Percentiles rank a stretch among this genome's conserved stretches.
These are phyloP conservation scores for Linaria vulgaris DNA, from an alignment of 257 asterid species.

Conservation along the genomic window DNA sequence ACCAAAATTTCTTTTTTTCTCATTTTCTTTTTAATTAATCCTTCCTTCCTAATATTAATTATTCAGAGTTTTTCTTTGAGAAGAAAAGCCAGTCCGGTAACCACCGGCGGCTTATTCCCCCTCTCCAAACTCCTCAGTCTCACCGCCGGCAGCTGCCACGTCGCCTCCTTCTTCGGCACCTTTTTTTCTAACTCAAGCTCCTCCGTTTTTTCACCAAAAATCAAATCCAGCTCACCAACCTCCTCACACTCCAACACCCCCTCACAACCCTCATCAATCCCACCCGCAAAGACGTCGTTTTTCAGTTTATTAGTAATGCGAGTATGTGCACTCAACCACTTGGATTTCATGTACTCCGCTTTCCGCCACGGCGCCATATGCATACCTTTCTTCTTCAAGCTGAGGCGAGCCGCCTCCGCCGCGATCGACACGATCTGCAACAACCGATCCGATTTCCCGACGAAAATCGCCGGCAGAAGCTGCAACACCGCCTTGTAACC, in stretches of 20 bases:
- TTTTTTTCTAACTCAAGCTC: constrained; percentile 20
- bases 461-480: constrained; percentile 65
- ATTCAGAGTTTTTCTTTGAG: constrained; percentile 64
- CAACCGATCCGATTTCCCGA: constrained; percentile 78
- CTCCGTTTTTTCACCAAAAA: constrained; percentile 50
- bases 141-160: constrained; percentile 85
- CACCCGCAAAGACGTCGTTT: constrained; percentile 22
- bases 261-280: not conserved
- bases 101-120: constrained; percentile 53
- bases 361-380: constrained; percentile 96
- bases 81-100: constrained; percentile 88
- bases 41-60: not conserved
- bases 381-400: constrained; percentile 94
- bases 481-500: constrained; percentile 61
- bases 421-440: constrained; percentile 72
- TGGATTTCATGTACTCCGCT: constrained; percentile 69
- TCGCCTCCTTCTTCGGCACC: constrained; percentile 29
- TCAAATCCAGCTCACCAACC: constrained; percentile 60
- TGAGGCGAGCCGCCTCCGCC: constrained; percentile 71
- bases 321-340: constrained; percentile 73
- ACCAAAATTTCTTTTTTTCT: constrained; percentile 26
- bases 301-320: constrained; percentile 25
- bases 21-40: not conserved
- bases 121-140: constrained; percentile 60
- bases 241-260: constrained; percentile 45